Base-by-base conservation (phyloP, 2,329 filamentous ascomycete species). In the Fusarium haematococcum region DNA sequence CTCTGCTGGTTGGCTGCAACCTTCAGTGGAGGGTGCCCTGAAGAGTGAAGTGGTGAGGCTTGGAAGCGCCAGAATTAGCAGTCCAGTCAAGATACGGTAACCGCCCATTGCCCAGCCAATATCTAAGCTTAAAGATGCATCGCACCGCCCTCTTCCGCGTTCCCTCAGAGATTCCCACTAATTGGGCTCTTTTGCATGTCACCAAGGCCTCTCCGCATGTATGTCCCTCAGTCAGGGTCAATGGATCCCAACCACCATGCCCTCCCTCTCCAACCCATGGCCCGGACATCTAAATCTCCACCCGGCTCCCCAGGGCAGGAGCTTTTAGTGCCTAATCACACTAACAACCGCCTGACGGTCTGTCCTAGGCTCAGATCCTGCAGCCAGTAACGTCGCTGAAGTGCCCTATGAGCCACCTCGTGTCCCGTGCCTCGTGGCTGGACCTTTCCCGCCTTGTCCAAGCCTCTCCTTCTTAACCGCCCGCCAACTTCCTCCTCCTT, bases 341-440 rank as follows among this genome's bases (percentile, higher is more conserved):
- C 72, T 71, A 77, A 68, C 74, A 76, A 70, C 70, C 75, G 75
- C 77, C 70, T 72, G 69, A 69, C 50, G 56, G 43, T 27, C 63
- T 61, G 52, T 52, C 63, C 63, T 75, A 73, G 72, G 60, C 63
- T 66, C 50, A 75, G 66, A 43, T 59, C 62, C 67, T 48, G 57
- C 65, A 70, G 65, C 77, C 77, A 78, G 75, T 79, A 68, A 68
- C 43, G 65, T 77, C 27, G 68, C 74, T 63, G 56, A 75, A 62
- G 63, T 50, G 67, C 68, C 58, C 64, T 70, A 69, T 62, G 60
- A 65, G 68, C 59, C 54, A 67, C 52, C 58, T 63, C 52, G 52
- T 33, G 50, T 65, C 69, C 70, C 65, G 68, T 71, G 70, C 63
- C 63, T 58, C 52, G 54, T 65, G 65, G 71, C 57, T 74, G 60